Percentiles rank a stretch among this genome's conserved stretches.
Evolutionary conservation across 306 rosid genomes (phyloP).

Genomic region (Aeschynomene evenia): DNA sequence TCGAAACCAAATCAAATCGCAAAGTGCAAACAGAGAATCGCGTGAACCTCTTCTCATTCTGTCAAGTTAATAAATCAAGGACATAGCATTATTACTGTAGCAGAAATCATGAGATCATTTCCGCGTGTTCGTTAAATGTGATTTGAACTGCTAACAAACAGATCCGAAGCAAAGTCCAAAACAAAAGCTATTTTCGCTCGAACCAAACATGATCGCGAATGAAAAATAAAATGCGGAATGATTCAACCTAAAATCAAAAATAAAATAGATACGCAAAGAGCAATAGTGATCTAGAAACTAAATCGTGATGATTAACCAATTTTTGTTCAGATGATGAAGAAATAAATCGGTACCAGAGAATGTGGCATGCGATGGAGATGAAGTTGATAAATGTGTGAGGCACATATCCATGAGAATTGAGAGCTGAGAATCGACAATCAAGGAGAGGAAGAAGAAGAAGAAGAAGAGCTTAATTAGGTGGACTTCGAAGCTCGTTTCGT

Average conservation of each 20-base stretch:
- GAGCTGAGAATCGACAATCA: background rate
- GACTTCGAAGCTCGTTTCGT: slow-evolving; percentile 7
- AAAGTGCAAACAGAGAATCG: background rate
- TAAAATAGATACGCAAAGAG: background rate
- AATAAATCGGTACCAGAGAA: slow-evolving; percentile 24
- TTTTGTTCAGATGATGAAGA: background rate
- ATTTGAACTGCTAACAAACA: background rate
- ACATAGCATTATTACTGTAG: background rate
- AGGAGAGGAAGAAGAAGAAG: slow-evolving; percentile 1
- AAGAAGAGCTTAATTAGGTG: background rate
- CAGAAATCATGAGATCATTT: slow-evolving; percentile 4
- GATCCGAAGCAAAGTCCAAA: background rate
- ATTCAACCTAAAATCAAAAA: background rate
- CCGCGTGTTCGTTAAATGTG: background rate
- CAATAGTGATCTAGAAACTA: background rate
- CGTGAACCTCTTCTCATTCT: background rate
- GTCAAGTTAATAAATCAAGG: background rate
- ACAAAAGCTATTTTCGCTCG: background rate
- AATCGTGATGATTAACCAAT: background rate
- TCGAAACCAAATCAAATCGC: background rate
- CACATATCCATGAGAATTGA: slow-evolving; percentile 25
- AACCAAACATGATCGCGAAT: background rate
- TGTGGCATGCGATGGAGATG: slow-evolving; percentile 30
- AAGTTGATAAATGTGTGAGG: slow-evolving; percentile 4
- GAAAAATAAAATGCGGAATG: background rate